Evolutionary conservation across 2,329 filamentous ascomycete species (phyloP).

Genomic region (Neofusicoccum parvum): DNA sequence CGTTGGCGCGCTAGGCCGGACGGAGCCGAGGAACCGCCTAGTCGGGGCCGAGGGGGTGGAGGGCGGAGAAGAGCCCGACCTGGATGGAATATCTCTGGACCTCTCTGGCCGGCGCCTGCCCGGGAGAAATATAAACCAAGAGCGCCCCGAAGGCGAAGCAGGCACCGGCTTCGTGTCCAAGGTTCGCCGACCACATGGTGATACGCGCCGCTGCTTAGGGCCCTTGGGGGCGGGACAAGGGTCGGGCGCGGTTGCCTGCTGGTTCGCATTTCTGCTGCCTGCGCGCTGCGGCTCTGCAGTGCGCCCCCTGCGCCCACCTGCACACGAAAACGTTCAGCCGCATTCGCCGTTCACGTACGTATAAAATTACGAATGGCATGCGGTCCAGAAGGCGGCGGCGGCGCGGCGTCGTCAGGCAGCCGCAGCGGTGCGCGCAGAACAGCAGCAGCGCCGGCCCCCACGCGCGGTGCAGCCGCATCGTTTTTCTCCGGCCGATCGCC

Average conservation of each 20-base stretch:
- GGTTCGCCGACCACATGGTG: not conserved
- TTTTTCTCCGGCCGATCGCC: not conserved
- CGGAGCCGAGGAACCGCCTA: conserved; percentile 7
- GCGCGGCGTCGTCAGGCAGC: too few relatives aligned
- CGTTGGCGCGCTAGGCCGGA: conserved; percentile 5
- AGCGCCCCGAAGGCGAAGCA: not conserved
- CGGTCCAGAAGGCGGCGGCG: too few relatives aligned
- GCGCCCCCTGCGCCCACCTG: not conserved
- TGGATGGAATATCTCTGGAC: too few relatives aligned
- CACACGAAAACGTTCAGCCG: conserved; percentile 13
- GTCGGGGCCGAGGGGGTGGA: conserved; percentile 4
- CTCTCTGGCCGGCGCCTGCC: not conserved
- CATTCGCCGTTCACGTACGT: not conserved
- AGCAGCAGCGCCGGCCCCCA: not conserved
- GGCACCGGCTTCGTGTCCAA: not conserved
- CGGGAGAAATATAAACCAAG: not conserved
- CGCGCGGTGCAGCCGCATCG: not conserved
- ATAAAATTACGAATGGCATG: not conserved
- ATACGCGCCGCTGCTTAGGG: not conserved
- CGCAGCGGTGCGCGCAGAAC: too few relatives aligned
- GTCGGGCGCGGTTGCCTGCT: not conserved
- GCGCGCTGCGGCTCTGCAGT: not conserved
- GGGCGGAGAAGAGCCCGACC: not conserved
- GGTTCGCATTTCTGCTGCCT: conserved; percentile 22
- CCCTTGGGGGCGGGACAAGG: not conserved